Evolutionary conservation across 2,329 filamentous ascomycete genomes (phyloP).

Genomic region (Botrytis byssoidea): DNA sequence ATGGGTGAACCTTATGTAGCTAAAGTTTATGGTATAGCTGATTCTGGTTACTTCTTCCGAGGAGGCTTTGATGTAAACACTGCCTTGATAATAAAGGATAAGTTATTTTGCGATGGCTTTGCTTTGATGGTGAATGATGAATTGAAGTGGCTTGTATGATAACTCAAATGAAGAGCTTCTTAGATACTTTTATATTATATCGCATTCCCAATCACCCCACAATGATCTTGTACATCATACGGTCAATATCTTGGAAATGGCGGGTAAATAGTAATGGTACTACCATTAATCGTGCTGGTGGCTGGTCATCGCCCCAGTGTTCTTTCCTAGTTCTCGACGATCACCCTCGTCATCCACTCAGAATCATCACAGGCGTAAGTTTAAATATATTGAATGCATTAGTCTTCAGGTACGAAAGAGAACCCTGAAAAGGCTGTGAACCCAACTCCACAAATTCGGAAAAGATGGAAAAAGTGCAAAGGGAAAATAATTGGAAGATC

Average conservation of each 20-base stretch:
- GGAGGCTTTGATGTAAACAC: neutral
- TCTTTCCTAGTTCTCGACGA: slow-evolving; percentile 1
- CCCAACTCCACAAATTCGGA: neutral
- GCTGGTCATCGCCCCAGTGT: slow-evolving; percentile 8
- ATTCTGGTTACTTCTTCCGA: neutral
- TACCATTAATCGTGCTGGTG: neutral
- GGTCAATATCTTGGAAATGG: slow-evolving; percentile 6
- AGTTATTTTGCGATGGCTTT: neutral
- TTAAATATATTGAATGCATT: neutral
- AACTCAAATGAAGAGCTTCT: neutral
- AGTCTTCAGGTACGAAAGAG: slow-evolving; percentile 2
- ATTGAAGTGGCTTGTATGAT: neutral
- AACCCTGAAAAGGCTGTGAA: slow-evolving; percentile 1
- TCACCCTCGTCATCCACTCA: neutral
- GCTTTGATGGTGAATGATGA: neutral
- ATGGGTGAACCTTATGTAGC: neutral
- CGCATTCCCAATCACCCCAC: neutral
- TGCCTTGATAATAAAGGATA: neutral
- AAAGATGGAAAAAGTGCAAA: neutral
- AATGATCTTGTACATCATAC: neutral
- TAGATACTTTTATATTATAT: slow-evolving; percentile 10
- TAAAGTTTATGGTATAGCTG: neutral
- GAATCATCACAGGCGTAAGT: neutral
- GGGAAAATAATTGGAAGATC: slow-evolving; percentile 6
- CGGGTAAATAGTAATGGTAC: neutral